Conservation (phyloP, 768 basidiomycete genomes). For the Auricularia cornea region DNA sequence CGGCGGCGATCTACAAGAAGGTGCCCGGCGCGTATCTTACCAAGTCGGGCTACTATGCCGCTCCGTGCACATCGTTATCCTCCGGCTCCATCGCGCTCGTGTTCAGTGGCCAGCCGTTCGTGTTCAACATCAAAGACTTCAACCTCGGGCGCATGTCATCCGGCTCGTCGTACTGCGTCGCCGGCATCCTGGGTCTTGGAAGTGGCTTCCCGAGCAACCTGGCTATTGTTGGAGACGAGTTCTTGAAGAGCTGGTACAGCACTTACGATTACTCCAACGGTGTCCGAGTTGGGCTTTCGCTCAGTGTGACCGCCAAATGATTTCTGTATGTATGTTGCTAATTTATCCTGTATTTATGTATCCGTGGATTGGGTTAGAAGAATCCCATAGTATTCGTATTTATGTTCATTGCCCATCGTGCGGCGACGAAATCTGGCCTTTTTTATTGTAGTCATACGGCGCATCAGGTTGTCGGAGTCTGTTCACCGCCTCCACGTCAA, state of each 20-base stretch:
- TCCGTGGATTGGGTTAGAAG: no score
- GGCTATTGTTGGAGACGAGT: slow-evolving; percentile 55
- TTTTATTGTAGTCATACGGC: no score
- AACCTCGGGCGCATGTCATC: slow-evolving; percentile 39
- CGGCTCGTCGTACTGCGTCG: slow-evolving; percentile 40
- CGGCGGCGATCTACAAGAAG: slow-evolving; percentile 41
- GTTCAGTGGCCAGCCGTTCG: slow-evolving; percentile 35
- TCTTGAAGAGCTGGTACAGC: slow-evolving; percentile 62
- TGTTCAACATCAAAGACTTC: slow-evolving; percentile 43
- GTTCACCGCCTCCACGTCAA: no score
- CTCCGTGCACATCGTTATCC: slow-evolving; percentile 35
- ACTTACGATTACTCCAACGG: slow-evolving; percentile 51
- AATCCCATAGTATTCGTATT: no score
- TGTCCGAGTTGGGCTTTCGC: slow-evolving; percentile 48
- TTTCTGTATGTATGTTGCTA: no score
- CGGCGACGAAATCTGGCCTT: no score
- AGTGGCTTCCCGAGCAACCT: slow-evolving; percentile 42
- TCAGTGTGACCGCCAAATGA: slow-evolving; percentile 33
- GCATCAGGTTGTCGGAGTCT: no score
- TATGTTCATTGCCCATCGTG: no score
- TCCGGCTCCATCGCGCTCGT: slow-evolving; percentile 31
- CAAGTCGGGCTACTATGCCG: slow-evolving; percentile 41
- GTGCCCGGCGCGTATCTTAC: slow-evolving; percentile 39
- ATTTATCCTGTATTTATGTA: no score
- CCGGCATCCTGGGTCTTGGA: slow-evolving; percentile 41